Percentiles rank a stretch among this genome's conserved stretches.
Conservation (phyloP, 176 grass and related monocot genomes). For the Aegilops longissima region DNA sequence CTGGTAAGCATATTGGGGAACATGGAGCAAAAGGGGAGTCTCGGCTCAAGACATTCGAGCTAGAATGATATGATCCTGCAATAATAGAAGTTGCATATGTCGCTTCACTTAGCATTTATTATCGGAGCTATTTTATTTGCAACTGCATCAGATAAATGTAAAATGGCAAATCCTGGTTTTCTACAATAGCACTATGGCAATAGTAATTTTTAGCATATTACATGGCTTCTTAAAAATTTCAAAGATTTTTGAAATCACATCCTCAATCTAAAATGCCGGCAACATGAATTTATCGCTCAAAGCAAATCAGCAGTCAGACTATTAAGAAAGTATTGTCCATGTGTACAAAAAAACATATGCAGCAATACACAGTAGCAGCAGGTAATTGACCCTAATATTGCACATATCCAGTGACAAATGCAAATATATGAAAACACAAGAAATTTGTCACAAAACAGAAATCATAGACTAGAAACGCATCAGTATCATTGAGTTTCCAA, state of each 20-base stretch:
- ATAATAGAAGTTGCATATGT: not conserved
- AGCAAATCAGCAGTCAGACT: not conserved
- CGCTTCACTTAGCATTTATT: not conserved
- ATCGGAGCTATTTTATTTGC: not conserved
- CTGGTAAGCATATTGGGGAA: not conserved
- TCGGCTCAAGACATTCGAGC: not conserved
- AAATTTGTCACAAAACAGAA: not conserved
- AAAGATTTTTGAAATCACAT: not conserved
- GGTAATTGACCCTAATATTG: no score
- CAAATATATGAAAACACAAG: not conserved
- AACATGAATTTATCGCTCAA: not conserved
- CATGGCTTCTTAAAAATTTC: not conserved
- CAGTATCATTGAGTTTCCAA: not conserved
- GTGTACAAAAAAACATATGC: no score
- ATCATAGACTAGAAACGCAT: not conserved
- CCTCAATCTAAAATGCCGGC: not conserved
- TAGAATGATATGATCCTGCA: conserved; percentile 12
- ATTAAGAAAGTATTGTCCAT: not conserved
- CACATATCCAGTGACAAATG: not conserved
- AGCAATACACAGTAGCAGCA: no score
- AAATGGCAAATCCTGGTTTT: not conserved
- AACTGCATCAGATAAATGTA: not conserved
- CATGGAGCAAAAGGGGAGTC: not conserved
- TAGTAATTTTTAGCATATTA: not conserved
- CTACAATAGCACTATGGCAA: not conserved